Conservation (phyloP, 176 grass and related monocot species). For the Triticum turgidum region DNA sequence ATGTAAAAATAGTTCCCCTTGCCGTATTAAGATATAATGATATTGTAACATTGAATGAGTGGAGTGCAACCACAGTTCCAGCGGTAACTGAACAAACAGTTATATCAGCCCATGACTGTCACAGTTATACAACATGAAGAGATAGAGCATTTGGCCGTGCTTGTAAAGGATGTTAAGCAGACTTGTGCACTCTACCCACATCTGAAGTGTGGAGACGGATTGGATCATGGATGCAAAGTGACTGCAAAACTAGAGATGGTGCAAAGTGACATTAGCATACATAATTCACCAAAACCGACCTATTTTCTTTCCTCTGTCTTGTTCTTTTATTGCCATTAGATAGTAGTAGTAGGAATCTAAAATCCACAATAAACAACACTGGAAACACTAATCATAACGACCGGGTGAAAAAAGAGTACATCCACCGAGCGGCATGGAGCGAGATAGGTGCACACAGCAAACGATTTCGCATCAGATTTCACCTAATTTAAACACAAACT, state of each 20-base stretch:
- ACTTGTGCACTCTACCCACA: neutral
- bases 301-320: neutral
- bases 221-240: no score
- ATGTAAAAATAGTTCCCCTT: no score
- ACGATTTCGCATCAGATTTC: no score
- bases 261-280: neutral
- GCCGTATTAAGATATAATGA: neutral
- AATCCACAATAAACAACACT: neutral
- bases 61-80: neutral
- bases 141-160: neutral
- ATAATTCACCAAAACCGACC: neutral
- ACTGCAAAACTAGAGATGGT: neutral
- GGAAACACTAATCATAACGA: no score
- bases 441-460: no score
- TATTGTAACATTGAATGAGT: neutral
- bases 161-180: neutral
- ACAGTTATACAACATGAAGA: neutral
- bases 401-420: no score
- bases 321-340: no score
- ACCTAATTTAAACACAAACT: no score
- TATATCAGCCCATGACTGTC: neutral
- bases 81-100: neutral
- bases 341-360: neutral
- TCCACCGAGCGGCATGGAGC: no score
- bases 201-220: no score